Evolutionary conservation across 2,329 filamentous ascomycete genomes (phyloP).

Genomic region (Paecilomyces formosus): DNA sequence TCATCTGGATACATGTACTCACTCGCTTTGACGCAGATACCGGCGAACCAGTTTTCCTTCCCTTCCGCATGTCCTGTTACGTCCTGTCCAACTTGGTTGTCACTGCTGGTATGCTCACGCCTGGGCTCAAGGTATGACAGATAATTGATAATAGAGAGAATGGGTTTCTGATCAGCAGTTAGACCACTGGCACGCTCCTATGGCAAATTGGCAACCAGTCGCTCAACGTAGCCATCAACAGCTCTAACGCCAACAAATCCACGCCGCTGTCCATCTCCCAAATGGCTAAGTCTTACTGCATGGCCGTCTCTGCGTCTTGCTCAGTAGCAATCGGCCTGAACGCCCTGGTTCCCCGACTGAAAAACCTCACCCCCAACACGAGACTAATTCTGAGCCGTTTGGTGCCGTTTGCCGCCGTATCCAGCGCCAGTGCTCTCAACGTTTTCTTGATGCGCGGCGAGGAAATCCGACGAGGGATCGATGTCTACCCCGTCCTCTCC

Average conservation of each 20-base stretch:
- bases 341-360: conserved; percentile 76
- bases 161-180: not conserved
- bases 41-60: conserved; percentile 81
- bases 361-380: conserved; percentile 65
- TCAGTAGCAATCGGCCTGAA: conserved; percentile 90
- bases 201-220: conserved; percentile 98
- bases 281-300: conserved; percentile 80
- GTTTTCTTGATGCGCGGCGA: conserved; percentile 97
- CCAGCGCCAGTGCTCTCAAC: conserved; percentile 82
- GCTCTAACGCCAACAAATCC: conserved; percentile 95
- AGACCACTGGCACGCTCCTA: conserved; percentile 75
- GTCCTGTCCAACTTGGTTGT: conserved; percentile 90
- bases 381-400: conserved; percentile 73
- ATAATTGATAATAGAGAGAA: not conserved
- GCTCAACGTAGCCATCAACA: conserved; percentile 96
- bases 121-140: conserved; percentile 60
- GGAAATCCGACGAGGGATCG: conserved; percentile 88
- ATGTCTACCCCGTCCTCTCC: conserved; percentile 77
- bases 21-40: conserved; percentile 56
- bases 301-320: conserved; percentile 89
- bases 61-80: conserved; percentile 96
- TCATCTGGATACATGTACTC: not conserved
- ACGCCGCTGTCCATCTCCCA: conserved; percentile 74
- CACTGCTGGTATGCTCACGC: conserved; percentile 94
- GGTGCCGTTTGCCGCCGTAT: conserved; percentile 92